These are phyloP conservation scores for Microdochium trichocladiopsis DNA, from an alignment of 2,329 filamentous ascomycete genomes.

Conservation along the genomic window DNA sequence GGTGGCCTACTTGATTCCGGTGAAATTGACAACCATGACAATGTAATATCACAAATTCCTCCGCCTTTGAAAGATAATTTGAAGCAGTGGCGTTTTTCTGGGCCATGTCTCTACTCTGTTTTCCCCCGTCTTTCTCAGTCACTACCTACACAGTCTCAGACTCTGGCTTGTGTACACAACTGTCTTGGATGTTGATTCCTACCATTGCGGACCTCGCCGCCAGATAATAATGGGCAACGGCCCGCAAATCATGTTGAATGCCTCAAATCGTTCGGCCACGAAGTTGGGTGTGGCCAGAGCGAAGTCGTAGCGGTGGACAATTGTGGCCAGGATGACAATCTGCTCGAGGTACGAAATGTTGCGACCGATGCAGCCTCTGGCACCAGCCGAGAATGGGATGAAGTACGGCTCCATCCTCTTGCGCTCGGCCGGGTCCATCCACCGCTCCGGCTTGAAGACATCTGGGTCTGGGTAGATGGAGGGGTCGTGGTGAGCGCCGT, in stretches of 20 bases:
- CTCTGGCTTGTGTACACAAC: background rate
- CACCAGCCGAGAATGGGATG: conserved; percentile 24
- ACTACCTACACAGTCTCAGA: background rate
- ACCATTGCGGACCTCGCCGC: background rate
- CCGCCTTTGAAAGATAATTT: too few relatives aligned
- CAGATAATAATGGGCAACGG: background rate
- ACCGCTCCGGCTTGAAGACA: conserved; percentile 30
- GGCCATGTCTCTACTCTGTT: too few relatives aligned
- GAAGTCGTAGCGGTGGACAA: conserved; percentile 35
- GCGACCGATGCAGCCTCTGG: conserved; percentile 15
- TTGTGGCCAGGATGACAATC: conserved; percentile 30
- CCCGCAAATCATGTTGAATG: background rate
- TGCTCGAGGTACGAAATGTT: conserved; percentile 37
- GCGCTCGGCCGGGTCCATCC: conserved; percentile 27
- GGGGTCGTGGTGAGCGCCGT: conserved; percentile 29
- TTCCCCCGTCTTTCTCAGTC: too few relatives aligned
- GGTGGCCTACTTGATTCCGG: too few relatives aligned
- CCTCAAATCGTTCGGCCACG: background rate
- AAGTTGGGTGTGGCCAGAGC: conserved; percentile 12
- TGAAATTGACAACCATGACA: too few relatives aligned
- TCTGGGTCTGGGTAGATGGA: conserved; percentile 27
- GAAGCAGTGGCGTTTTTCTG: too few relatives aligned
- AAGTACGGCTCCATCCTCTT: conserved; percentile 29
- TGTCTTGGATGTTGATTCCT: background rate
- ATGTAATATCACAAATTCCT: too few relatives aligned